Conservation (phyloP, 495 filamentous ascomycete species). For the Aspergillus panamensis region DNA sequence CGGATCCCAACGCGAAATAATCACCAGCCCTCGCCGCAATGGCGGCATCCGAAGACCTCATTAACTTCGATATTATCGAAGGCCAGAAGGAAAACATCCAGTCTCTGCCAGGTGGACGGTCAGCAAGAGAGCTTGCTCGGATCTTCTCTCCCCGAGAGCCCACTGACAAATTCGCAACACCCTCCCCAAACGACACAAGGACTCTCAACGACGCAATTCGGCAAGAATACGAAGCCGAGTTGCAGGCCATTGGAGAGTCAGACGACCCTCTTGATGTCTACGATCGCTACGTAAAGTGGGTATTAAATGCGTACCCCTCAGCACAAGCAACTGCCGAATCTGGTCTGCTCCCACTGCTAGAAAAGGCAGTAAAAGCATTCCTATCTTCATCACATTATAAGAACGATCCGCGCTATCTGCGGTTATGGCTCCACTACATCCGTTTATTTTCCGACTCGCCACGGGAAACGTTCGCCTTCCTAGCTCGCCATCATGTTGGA, state of each 20-base stretch:
- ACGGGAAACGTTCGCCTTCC: constrained; percentile 85
- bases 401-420: constrained; percentile 90
- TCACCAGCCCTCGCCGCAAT: constrained; percentile 30
- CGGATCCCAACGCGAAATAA: neutral
- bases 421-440: constrained; percentile 92
- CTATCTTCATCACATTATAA: constrained; percentile 80
- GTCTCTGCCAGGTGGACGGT: constrained; percentile 83
- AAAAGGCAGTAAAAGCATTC: constrained; percentile 88
- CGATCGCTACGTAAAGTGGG: constrained; percentile 96
- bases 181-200: constrained; percentile 65
- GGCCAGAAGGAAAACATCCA: constrained; percentile 97
- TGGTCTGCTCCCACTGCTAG: constrained; percentile 80
- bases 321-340: constrained; percentile 89
- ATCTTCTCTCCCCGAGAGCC: constrained; percentile 65
- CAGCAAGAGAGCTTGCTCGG: constrained; percentile 81
- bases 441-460: constrained; percentile 87
- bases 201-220: constrained; percentile 74
- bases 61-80: constrained; percentile 95
- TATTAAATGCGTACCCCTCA: constrained; percentile 88
- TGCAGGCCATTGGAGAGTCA: constrained; percentile 71
- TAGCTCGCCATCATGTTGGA: constrained; percentile 83
- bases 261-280: constrained; percentile 96
- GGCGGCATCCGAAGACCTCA: constrained; percentile 56
- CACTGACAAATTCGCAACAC: constrained; percentile 43
- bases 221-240: constrained; percentile 80